Percentiles rank a stretch among this genome's conserved stretches.
These are phyloP conservation scores for Glebionis coronaria DNA, from an alignment of 129 eudicot genomes.

Conservation along the genomic window DNA sequence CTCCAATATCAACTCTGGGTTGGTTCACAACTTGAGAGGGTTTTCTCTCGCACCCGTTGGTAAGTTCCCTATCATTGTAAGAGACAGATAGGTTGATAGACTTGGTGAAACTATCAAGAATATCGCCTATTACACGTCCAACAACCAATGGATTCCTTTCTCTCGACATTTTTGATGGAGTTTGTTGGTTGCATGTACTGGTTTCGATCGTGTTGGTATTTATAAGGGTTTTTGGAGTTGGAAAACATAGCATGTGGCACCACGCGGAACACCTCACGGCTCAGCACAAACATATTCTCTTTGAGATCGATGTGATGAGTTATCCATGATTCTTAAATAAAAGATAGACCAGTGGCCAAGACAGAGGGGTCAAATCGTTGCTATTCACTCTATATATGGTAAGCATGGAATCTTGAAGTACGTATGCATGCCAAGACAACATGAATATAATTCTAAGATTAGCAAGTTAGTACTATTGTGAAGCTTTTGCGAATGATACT, in stretches of 20 bases:
- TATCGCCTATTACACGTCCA: constrained; percentile 67
- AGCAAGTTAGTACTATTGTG: neutral
- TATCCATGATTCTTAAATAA: constrained; percentile 21
- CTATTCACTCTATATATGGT: constrained; percentile 10
- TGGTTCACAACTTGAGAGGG: constrained; percentile 72
- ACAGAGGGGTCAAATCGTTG: constrained; percentile 16
- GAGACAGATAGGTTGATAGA: constrained; percentile 40
- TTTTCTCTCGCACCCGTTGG: constrained; percentile 57
- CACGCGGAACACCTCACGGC: constrained; percentile 13
- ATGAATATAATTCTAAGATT: constrained; percentile 12
- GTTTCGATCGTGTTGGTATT: constrained; percentile 26
- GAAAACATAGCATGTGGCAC: constrained; percentile 26
- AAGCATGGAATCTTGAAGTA: constrained; percentile 19
- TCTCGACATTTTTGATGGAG: no score
- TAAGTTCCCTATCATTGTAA: constrained; percentile 39
- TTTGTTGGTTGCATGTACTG: neutral
- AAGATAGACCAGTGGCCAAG: constrained; percentile 26
- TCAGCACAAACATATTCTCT: constrained; percentile 27
- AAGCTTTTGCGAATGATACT: neutral
- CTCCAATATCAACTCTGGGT: constrained; percentile 74
- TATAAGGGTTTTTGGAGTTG: constrained; percentile 23
- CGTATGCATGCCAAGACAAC: neutral
- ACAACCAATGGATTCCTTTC: constrained; percentile 54
- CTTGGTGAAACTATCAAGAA: constrained; percentile 51
- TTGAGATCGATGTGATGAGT: constrained; percentile 18